Conservation (phyloP, 768 basidiomycete genomes). For the Boletus patriciae region DNA sequence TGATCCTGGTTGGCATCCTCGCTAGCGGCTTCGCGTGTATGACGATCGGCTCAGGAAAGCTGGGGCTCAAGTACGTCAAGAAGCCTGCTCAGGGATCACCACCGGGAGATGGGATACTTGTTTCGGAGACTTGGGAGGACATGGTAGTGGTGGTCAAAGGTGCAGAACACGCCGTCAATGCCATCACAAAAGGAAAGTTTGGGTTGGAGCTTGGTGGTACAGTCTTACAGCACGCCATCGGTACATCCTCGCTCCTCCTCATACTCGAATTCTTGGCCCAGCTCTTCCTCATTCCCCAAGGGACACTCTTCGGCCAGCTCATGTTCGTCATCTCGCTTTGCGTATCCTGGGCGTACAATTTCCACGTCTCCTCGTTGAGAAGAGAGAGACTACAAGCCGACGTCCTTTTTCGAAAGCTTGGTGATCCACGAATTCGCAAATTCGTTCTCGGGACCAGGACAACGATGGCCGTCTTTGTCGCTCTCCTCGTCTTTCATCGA, state of each 20-base stretch:
- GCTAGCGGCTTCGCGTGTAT: constrained; percentile 28
- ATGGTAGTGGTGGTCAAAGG: constrained; percentile 32
- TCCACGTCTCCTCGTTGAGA: constrained; percentile 33
- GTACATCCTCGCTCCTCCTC: constrained; percentile 29
- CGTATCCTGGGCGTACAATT: constrained; percentile 37
- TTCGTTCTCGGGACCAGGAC: constrained; percentile 19
- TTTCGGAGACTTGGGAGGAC: constrained; percentile 9
- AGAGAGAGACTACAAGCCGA: constrained; percentile 21
- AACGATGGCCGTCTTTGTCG: constrained; percentile 12
- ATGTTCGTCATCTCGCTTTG: constrained; percentile 35
- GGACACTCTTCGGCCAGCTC: constrained; percentile 34
- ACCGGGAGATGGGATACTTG: constrained; percentile 29
- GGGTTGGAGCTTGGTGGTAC: constrained; percentile 11
- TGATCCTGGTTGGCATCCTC: constrained; percentile 34
- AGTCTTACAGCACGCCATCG: constrained; percentile 10
- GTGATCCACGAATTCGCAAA: constrained; percentile 10
- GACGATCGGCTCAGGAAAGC: constrained; percentile 27
- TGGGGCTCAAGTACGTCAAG: constrained; percentile 13
- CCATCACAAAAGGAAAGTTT: constrained; percentile 31
- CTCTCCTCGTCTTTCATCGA: constrained; percentile 13
- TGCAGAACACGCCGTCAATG: constrained; percentile 26
- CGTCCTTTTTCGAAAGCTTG: constrained; percentile 19
- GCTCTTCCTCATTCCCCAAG: constrained; percentile 35
- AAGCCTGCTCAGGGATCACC: constrained; percentile 21
- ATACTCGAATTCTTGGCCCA: constrained; percentile 33